phyloP scores from a whole-genome alignment of 371 early-diverging fungal species.

The Mortierella sp. region DNA sequence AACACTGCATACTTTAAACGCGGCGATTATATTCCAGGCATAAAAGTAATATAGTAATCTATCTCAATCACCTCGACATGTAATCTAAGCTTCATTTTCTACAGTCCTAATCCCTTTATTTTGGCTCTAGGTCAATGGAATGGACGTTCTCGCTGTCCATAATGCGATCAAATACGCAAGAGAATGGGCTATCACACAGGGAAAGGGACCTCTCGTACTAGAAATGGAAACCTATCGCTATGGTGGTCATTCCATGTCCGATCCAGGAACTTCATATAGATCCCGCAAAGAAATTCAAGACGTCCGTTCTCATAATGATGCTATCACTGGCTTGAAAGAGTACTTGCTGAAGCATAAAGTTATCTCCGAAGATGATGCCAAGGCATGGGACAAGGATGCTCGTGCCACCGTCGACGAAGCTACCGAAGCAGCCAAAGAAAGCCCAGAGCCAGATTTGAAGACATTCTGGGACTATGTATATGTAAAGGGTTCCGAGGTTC shows the following conservation, averaged over 20 bases:
- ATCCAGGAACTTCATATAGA: slow-evolving; percentile 98
- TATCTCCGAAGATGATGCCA: slow-evolving; percentile 89
- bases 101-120: neutral
- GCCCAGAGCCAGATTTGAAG: slow-evolving; percentile 80
- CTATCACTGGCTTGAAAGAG: slow-evolving; percentile 91
- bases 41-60: slow-evolving; percentile 64
- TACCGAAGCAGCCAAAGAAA: slow-evolving; percentile 85
- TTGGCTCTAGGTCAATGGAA: slow-evolving; percentile 81
- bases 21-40: slow-evolving; percentile 97
- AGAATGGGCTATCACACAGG: slow-evolving; percentile 79
- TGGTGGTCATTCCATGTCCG: slow-evolving; percentile 99
- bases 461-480: slow-evolving; percentile 91
- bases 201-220: slow-evolving; percentile 96
- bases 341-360: slow-evolving; percentile 78
- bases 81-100: too few species aligned
- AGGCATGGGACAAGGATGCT: slow-evolving; percentile 93
- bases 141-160: slow-evolving; percentile 95
- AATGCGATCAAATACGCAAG: slow-evolving; percentile 88
- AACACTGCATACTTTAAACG: slow-evolving; percentile 96
- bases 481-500: slow-evolving; percentile 79
- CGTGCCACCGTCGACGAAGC: slow-evolving; percentile 89
- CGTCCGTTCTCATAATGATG: slow-evolving; percentile 94
- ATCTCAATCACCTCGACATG: neutral
- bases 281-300: slow-evolving; percentile 98
- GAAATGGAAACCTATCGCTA: slow-evolving; percentile 99